phyloP scores from a whole-genome alignment of 2,329 filamentous ascomycete species.

The Tolypocladium pustulatum region DNA sequence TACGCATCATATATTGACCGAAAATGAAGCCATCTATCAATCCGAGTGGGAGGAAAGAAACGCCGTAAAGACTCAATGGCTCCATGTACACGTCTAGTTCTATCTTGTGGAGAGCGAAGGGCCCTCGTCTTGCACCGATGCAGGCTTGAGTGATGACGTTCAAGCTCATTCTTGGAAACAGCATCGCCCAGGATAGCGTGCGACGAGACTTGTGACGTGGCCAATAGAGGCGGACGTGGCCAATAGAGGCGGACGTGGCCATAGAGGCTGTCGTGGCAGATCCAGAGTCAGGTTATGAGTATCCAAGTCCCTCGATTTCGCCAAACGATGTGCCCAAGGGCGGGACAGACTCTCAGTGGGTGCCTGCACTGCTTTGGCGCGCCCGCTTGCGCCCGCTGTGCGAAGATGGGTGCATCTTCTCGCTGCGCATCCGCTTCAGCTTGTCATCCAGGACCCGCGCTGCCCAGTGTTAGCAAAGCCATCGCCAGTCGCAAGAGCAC shows the following conservation, averaged over 20 bases:
- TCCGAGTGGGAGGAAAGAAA: too few relatives aligned
- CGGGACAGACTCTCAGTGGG: neutral
- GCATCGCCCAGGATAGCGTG: neutral
- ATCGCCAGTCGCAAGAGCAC: conserved; percentile 6
- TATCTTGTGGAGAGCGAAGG: too few relatives aligned
- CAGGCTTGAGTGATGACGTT: too few relatives aligned
- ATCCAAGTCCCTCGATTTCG: neutral
- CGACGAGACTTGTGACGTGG: neutral
- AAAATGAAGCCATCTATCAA: too few relatives aligned
- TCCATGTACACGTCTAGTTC: too few relatives aligned
- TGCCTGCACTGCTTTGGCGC: conserved; percentile 35
- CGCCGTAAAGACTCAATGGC: too few relatives aligned
- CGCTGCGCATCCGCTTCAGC: conserved; percentile 51
- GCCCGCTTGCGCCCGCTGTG: conserved; percentile 46
- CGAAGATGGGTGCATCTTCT: conserved; percentile 43
- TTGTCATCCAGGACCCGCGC: conserved; percentile 56
- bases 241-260: too few relatives aligned
- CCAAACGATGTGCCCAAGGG: neutral
- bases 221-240: neutral
- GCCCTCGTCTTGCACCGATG: too few relatives aligned
- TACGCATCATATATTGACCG: too few relatives aligned
- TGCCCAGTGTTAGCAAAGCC: conserved; percentile 15
- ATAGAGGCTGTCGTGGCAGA: neutral
- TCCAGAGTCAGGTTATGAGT: neutral
- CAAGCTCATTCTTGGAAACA: too few relatives aligned